Base-by-base conservation (phyloP, 2,329 filamentous ascomycete species). In the Zymoseptoria ardabiliae region DNA sequence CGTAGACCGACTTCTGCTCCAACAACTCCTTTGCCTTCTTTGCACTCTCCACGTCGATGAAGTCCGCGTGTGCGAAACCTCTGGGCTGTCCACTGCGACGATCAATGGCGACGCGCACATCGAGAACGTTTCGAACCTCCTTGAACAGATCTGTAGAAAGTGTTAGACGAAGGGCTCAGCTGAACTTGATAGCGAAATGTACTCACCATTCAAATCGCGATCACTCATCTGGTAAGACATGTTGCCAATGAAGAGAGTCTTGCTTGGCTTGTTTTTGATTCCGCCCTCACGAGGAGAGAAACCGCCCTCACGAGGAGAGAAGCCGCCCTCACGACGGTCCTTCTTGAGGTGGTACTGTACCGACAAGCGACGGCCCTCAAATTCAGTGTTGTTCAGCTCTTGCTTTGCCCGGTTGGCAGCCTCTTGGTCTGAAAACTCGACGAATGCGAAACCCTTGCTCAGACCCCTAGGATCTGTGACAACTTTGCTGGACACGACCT, bases 221-320 rank as follows among this genome's bases (percentile, higher is more conserved):
- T 96, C 91, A 8, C 88, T 89, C 78, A 92, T 88, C 76, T 95
- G 89, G 71, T 89, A 94, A 10, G 89, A 86, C 75, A 96, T 85
- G 78, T 94, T 94, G 66, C 91, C 90, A 66, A 96, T 83, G 78
- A 88, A 96, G 35, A 96, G 77, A 1, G 86, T 89, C 70, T 81
- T 84, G 55, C 82, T 82, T 2, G 86, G 85, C 49, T 76, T 66
- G 67, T 78, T 78, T 50, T 11, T 55, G 23, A 21, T 10, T 11
- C 21, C 49, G 53, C 48, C 19, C n/a, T 65, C 64, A 13, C 61
- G 50, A 45, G 35, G 35, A n/a, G 35, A 45, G 17, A 45, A 45
- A 45, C 35, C 35, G 35, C 35, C 35, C 35, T 30, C 28, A 30
- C 28, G 28, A 30, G 28, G 3, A 30, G 28, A 8, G 28, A 9